Conservation (phyloP, 768 basidiomycete species). For the Punctularia strigosozonata region DNA sequence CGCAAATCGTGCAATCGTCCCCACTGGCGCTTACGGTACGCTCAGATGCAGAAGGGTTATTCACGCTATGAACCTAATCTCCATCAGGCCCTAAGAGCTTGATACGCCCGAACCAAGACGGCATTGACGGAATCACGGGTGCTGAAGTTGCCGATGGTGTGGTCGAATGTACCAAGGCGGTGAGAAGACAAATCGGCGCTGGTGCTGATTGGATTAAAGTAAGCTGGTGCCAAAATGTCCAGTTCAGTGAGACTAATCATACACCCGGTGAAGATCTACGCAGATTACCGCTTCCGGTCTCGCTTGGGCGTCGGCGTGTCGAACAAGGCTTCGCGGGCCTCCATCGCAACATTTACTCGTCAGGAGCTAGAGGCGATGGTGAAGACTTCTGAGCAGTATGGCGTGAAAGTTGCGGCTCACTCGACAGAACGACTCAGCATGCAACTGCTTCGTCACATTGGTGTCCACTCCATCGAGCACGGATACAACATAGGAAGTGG, state of each 20-base stretch:
- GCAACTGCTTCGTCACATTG: constrained; percentile 15
- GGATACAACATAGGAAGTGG: constrained; percentile 20
- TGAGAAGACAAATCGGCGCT: constrained; percentile 49
- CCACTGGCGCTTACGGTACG: constrained; percentile 49
- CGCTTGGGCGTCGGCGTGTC: constrained; percentile 29
- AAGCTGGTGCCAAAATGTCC: constrained; percentile 19
- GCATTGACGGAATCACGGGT: constrained; percentile 44
- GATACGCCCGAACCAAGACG: constrained; percentile 32
- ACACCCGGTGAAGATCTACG: constrained; percentile 4
- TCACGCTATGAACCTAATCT: background rate
- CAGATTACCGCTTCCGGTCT: constrained; percentile 45
- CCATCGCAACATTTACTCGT: constrained; percentile 31
- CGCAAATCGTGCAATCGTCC: constrained; percentile 45
- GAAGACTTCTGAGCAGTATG: constrained; percentile 35
- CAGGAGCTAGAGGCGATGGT: constrained; percentile 38
- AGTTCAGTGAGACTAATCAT: constrained; percentile 28
- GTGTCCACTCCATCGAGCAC: constrained; percentile 49
- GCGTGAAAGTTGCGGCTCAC: constrained; percentile 50
- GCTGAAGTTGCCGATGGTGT: constrained; percentile 49
- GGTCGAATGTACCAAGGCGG: constrained; percentile 40
- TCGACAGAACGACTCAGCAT: constrained; percentile 27
- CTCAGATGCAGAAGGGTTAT: background rate
- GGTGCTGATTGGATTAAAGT: constrained; percentile 65
- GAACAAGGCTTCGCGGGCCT: constrained; percentile 17
- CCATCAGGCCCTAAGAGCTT: constrained; percentile 40